Base-by-base conservation (phyloP, 1,139 yeast species). In the Candida anutae region DNA sequence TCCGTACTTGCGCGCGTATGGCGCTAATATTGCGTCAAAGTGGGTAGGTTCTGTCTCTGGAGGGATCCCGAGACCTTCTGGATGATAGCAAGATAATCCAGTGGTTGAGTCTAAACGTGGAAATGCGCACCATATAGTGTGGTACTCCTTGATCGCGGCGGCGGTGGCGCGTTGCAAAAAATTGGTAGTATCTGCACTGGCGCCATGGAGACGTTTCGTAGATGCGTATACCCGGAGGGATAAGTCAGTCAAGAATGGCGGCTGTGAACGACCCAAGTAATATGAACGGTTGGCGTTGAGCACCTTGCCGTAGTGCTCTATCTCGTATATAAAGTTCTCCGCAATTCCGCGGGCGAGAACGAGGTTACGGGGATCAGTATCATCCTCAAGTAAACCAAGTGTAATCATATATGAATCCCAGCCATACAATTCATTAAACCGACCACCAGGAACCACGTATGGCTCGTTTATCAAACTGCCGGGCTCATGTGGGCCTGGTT, bases 381-480 rank as follows among this genome's bases (percentile, higher is more conserved):
- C 77, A 45, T 83, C 84, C 11, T 74, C 69, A 23, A 90, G 53
- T 28, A 90, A 62, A 1, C 98, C 98, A 18, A 88, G 55, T 0
- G 94, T 74, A 48, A 82, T 90, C 80, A 93, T 82, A 50, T 90
- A 90, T 2, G 96, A 85, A 53, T 90, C 98, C 98, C 98, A 90
- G 6, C 98, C 98, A 46, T 90, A 90, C 31, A 87, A 69, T 55
- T 90, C 98, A 54, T 93, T 93, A 55, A 90, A 90, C 37, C 98
- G 64, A 13, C 98, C 98, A 11, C 98, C 98, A 1, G 98, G 98
- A 8, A 90, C 98, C 14, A 85, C 83, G 50, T 88, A 90, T 0
- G 95, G 95, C 45, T 74, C 78, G 18, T 85, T 84, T 24, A 70
- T 60, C 28, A 83, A 52, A 13, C 69, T 64, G 1, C 32, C 29